Percentiles rank a stretch among this genome's conserved stretches.
Evolutionary conservation across 164 flowering plant species (phyloP).

Genomic region (Chimonanthus praecox): DNA sequence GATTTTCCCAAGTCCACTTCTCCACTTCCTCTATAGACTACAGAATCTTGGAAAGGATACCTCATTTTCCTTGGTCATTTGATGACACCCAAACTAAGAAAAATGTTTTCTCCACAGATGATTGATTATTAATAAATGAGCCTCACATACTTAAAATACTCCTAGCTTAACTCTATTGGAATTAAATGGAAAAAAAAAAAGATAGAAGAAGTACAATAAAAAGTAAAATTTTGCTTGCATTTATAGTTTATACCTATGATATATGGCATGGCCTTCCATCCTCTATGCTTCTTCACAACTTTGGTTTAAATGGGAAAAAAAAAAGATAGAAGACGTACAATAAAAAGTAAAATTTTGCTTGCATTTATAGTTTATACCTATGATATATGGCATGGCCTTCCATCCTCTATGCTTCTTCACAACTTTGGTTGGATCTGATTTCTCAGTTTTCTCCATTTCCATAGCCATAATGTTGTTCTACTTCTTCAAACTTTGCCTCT

Average conservation of each 20-base stretch:
- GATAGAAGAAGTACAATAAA: not conserved
- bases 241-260: slow-evolving; percentile 10
- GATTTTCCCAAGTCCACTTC: too few relatives aligned
- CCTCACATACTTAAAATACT: too few relatives aligned
- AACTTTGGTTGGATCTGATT: not conserved
- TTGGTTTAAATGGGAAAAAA: not conserved
- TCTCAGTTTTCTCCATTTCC: not conserved
- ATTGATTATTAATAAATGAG: too few relatives aligned
- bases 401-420: slow-evolving; percentile 9
- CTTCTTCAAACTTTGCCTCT: too few relatives aligned
- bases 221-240: not conserved
- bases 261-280: slow-evolving; percentile 18
- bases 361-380: slow-evolving; percentile 4
- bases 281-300: slow-evolving; percentile 7
- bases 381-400: slow-evolving; percentile 19
- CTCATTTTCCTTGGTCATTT: too few relatives aligned
- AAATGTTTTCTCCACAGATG: too few relatives aligned
- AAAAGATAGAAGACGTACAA: not conserved
- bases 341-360: not conserved
- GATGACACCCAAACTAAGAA: too few relatives aligned
- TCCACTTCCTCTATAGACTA: too few relatives aligned
- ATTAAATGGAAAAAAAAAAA: too few relatives aligned
- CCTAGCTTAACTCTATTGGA: too few relatives aligned
- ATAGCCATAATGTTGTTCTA: too few relatives aligned
- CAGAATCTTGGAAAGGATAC: too few relatives aligned